Evolutionary conservation across 164 flowering plant genomes (phyloP).

Genomic region (Umbilicus rupestris): DNA sequence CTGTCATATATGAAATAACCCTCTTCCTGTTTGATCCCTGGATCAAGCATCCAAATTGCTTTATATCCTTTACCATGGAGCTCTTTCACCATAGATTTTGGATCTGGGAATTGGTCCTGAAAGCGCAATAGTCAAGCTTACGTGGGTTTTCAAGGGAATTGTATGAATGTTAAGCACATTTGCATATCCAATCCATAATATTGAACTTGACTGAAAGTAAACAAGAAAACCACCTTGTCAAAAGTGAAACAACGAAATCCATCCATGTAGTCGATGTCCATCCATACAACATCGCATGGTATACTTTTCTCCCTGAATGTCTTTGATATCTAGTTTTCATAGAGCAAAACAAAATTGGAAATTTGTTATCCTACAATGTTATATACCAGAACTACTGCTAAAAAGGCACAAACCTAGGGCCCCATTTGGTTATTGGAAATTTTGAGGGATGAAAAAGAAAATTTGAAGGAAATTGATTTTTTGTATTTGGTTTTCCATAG

Average conservation of each 20-base stretch:
- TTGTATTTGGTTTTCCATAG: too few relatives aligned
- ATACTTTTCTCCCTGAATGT: slow-evolving; percentile 76
- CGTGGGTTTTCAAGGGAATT: not conserved
- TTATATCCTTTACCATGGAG: slow-evolving; percentile 76
- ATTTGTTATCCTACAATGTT: not conserved
- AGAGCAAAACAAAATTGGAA: not conserved
- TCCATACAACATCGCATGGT: slow-evolving; percentile 97
- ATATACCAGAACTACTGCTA: not conserved
- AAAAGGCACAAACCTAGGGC: not conserved
- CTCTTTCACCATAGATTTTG: slow-evolving; percentile 50
- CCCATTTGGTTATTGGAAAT: too few relatives aligned
- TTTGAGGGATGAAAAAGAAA: too few relatives aligned
- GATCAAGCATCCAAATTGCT: slow-evolving; percentile 99
- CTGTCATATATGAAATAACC: slow-evolving; percentile 83
- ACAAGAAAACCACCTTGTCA: slow-evolving; percentile 42
- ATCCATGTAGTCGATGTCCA: slow-evolving; percentile 98
- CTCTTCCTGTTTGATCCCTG: slow-evolving; percentile 75
- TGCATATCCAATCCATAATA: not conserved
- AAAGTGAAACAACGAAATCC: slow-evolving; percentile 94
- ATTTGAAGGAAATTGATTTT: too few relatives aligned
- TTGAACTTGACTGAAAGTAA: not conserved
- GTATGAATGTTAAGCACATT: not conserved
- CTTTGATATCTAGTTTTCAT: slow-evolving; percentile 45
- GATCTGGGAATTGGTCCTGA: slow-evolving; percentile 73
- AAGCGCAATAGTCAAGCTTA: not conserved